Evolutionary conservation across 768 basidiomycete species (phyloP).

Genomic region (Aureoboletus auriporus): DNA sequence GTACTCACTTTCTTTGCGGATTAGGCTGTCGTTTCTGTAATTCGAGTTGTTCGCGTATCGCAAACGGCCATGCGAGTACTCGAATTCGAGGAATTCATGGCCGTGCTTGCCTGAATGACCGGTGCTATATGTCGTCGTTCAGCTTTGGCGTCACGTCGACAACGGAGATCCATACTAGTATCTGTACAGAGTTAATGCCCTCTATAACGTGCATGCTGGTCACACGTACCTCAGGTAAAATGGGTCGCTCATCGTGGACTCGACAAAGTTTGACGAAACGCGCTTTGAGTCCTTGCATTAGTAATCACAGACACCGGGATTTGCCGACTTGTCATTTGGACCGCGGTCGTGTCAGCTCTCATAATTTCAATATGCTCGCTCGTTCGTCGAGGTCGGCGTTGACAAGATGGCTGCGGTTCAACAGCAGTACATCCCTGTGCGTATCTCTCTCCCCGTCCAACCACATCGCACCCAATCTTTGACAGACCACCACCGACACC

Average conservation of each 20-base stretch:
- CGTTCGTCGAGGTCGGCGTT: slow-evolving; percentile 16
- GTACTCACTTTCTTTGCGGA: slow-evolving; percentile 94
- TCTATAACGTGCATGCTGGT: background rate
- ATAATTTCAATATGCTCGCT: slow-evolving; percentile 27
- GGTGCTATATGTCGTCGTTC: slow-evolving; percentile 36
- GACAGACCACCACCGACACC: background rate
- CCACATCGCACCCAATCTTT: background rate
- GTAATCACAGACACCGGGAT: slow-evolving; percentile 8
- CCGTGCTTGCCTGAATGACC: slow-evolving; percentile 99
- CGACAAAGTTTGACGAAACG: background rate
- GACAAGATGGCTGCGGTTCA: slow-evolving; percentile 21
- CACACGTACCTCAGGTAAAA: slow-evolving; percentile 69
- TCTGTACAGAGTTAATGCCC: slow-evolving; percentile 30
- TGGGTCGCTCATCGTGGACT: slow-evolving; percentile 44
- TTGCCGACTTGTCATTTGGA: slow-evolving; percentile 11
- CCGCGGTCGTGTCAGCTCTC: background rate
- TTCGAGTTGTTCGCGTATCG: slow-evolving; percentile 99
- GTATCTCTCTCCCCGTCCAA: background rate
- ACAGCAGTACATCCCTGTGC: slow-evolving; percentile 10
- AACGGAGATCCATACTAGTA: slow-evolving; percentile 42
- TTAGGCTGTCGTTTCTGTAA: slow-evolving; percentile 95
- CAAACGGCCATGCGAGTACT: slow-evolving; percentile 93
- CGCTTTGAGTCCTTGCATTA: no score
- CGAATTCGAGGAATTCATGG: slow-evolving; percentile 97
- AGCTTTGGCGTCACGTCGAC: background rate